Evolutionary conservation across 2,329 filamentous ascomycete species (phyloP).

Genomic region (Macrophomina phaseolina): DNA sequence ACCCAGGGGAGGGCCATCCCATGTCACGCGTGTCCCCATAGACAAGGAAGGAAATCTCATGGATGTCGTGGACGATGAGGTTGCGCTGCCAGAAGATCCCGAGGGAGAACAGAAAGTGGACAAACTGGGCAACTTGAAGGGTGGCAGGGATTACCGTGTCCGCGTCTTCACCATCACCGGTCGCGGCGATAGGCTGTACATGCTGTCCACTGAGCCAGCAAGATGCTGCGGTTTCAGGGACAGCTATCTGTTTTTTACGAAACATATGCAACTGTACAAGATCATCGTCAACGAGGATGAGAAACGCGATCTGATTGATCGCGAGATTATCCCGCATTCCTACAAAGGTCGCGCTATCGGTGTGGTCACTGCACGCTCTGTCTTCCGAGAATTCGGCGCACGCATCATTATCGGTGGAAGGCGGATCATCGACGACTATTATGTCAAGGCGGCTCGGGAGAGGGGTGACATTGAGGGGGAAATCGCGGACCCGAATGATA

Average conservation of each 20-base stretch:
- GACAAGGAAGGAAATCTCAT: conserved; percentile 94
- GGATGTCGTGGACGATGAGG: conserved; percentile 90
- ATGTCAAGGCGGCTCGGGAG: conserved; percentile 74
- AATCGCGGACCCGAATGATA: conserved; percentile 87
- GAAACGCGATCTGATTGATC: conserved; percentile 93
- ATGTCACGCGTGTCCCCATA: conserved; percentile 81
- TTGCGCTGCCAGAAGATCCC: conserved; percentile 81
- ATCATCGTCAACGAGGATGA: conserved; percentile 98
- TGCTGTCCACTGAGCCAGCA: conserved; percentile 97
- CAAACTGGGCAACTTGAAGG: conserved; percentile 81
- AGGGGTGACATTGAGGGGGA: conserved; percentile 86
- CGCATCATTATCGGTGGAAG: conserved; percentile 91
- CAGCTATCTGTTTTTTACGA: conserved; percentile 98
- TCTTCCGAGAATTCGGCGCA: conserved; percentile 95
- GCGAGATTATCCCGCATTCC: conserved; percentile 93
- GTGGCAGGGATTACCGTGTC: conserved; percentile 89
- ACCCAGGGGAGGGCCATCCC: conserved; percentile 72
- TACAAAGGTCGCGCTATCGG: conserved; percentile 98
- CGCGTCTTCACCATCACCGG: conserved; percentile 91
- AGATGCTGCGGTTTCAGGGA: conserved; percentile 96
- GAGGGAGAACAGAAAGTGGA: conserved; percentile 95
- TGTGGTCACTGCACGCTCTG: conserved; percentile 93
- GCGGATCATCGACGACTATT: conserved; percentile 87
- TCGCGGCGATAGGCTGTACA: conserved; percentile 86
- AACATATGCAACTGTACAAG: conserved; percentile 94